Percentiles rank a stretch among this genome's conserved stretches.
Conservation (phyloP, 129 eudicot genomes). For the Sambucus nigra region DNA sequence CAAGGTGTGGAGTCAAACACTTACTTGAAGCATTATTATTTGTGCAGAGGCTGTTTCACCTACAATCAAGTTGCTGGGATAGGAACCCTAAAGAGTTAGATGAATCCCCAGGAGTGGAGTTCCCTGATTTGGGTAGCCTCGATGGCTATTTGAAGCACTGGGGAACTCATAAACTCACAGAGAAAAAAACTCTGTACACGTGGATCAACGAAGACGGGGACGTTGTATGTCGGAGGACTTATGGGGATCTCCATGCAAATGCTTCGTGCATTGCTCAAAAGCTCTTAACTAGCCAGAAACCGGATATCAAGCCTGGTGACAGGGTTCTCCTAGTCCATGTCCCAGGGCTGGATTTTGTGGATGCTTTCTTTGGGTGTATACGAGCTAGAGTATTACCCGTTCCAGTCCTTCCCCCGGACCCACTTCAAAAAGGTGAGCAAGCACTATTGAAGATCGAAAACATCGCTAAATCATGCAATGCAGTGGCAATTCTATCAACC, state of each 20-base stretch:
- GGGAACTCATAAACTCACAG: conserved; percentile 58
- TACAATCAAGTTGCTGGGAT: conserved; percentile 28
- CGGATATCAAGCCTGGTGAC: conserved; percentile 59
- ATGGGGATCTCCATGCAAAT: conserved; percentile 46
- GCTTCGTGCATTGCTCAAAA: conserved; percentile 76
- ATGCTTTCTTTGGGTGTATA: conserved; percentile 79
- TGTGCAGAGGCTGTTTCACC: conserved; percentile 65
- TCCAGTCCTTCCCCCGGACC: conserved; percentile 85
- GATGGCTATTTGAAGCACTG: conserved; percentile 69
- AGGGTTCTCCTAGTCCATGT: conserved; percentile 65
- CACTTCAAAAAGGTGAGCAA: conserved; percentile 88
- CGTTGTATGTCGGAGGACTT: conserved; percentile 37
- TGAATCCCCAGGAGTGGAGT: conserved; percentile 48
- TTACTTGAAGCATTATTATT: conserved; percentile 5
- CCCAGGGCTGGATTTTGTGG: conserved; percentile 74
- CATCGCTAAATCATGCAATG: conserved; percentile 57
- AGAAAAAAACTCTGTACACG: conserved; percentile 52
- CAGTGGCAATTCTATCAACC: conserved; percentile 78
- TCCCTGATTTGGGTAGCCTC: conserved; percentile 55
- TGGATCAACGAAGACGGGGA: conserved; percentile 72
- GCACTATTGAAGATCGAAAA: conserved; percentile 73
- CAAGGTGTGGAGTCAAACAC: conserved; percentile 2
- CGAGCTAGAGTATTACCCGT: conserved; percentile 73
- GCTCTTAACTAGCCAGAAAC: conserved; percentile 56
- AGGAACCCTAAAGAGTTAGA: conserved; percentile 38